phyloP scores from a whole-genome alignment of 495 filamentous ascomycete genomes.

The Antarctomyces pellizariae region DNA sequence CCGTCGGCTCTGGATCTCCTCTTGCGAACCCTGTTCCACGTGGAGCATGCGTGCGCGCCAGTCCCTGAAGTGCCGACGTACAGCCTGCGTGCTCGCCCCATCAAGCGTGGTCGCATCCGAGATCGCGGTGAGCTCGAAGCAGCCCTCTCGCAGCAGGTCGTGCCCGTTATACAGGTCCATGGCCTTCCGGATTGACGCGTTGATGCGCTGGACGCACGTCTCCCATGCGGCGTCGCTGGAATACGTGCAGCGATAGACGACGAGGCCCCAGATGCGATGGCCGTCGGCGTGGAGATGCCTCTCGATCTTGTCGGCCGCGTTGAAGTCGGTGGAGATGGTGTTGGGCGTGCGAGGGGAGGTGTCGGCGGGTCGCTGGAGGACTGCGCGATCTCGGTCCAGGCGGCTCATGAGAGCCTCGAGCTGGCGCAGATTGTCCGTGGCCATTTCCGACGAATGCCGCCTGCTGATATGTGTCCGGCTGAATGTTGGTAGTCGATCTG shows the following conservation, averaged over 20 bases:
- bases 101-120: conserved; percentile 13
- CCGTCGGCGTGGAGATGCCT: conserved; percentile 8
- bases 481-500: too few relatives aligned
- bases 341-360: too few relatives aligned
- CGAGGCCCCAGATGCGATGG: conserved; percentile 12
- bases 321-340: too few relatives aligned
- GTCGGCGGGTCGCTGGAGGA: too few relatives aligned
- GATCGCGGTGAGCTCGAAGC: conserved; percentile 12
- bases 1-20: conserved; percentile 1
- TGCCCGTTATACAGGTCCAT: conserved; percentile 11
- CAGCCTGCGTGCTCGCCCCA: conserved; percentile 8
- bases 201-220: conserved; percentile 10
- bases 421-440: too few relatives aligned
- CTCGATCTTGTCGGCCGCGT: conserved; percentile 12
- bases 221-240: conserved; percentile 13
- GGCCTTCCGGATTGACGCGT: conserved; percentile 4
- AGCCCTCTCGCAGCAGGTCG: conserved; percentile 14
- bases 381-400: too few relatives aligned
- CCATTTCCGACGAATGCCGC: too few relatives aligned
- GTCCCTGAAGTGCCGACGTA: conserved; percentile 14
- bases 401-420: too few relatives aligned
- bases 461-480: too few relatives aligned
- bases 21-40: conserved; percentile 7
- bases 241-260: conserved; percentile 17
- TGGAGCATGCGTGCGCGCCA: conserved; percentile 9